Evolutionary conservation across 257 asterid species (phyloP).

Genomic region (Solanum neorickii): DNA sequence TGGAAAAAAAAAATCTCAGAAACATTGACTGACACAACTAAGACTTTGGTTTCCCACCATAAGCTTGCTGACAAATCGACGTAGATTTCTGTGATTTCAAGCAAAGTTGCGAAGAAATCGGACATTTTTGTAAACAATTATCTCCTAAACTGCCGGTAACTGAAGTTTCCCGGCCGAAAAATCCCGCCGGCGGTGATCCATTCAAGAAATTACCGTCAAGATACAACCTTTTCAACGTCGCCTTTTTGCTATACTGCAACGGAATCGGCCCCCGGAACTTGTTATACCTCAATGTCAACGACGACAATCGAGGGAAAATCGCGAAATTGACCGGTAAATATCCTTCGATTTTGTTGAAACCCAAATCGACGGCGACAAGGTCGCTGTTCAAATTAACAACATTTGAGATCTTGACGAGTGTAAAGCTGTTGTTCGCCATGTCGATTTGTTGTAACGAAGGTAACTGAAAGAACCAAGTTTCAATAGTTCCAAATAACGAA

Average conservation of each 20-base stretch:
- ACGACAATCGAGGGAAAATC: conserved; percentile 37
- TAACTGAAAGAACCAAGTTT: conserved; percentile 53
- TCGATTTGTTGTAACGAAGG: conserved; percentile 68
- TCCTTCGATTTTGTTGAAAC: conserved; percentile 53
- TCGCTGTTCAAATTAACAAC: conserved; percentile 28
- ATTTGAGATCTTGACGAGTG: conserved; percentile 18
- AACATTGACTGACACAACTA: conserved; percentile 13
- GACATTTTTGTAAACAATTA: conserved; percentile 67
- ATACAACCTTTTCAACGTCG: conserved; percentile 41
- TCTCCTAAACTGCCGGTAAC: conserved; percentile 80
- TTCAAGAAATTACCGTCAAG: conserved; percentile 74
- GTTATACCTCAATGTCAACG: conserved; percentile 60
- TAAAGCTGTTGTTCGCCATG: conserved; percentile 49
- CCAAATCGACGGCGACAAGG: conserved; percentile 67
- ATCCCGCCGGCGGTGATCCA: conserved; percentile 72
- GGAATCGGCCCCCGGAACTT: conserved; percentile 72
- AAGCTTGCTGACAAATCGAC: conserved; percentile 65
- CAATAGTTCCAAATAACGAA: conserved; percentile 40
- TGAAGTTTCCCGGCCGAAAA: conserved; percentile 28
- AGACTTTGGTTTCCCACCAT: conserved; percentile 62
- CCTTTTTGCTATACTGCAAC: conserved; percentile 41
- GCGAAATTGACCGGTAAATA: conserved; percentile 39
- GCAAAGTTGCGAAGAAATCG: conserved; percentile 71
- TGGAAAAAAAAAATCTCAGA: not conserved
- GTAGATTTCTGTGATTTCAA: conserved; percentile 74